These are phyloP conservation scores for Prunus davidiana DNA, from an alignment of 306 rosid species.

Conservation along the genomic window DNA sequence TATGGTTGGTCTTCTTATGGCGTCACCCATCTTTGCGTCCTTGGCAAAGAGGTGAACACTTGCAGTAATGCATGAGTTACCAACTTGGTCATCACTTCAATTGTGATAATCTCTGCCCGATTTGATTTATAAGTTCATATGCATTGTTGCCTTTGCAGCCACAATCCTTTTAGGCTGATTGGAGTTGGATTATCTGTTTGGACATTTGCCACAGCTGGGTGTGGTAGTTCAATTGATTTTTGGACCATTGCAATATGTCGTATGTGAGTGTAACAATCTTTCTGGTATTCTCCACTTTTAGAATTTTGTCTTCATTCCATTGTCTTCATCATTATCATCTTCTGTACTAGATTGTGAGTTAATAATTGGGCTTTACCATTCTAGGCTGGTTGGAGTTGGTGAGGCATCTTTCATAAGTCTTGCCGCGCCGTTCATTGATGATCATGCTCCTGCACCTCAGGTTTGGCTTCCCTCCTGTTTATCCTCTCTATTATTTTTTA, in stretches of 20 bases:
- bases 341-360: constrained; percentile 19
- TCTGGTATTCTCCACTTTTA: neutral
- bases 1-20: constrained; percentile 91
- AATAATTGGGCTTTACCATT: constrained; percentile 16
- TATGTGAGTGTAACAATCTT: constrained; percentile 48
- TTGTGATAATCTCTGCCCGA: neutral
- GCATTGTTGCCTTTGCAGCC: constrained; percentile 51
- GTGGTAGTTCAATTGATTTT: constrained; percentile 77
- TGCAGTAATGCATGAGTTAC: neutral
- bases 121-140: neutral
- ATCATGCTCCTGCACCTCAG: constrained; percentile 81
- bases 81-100: neutral
- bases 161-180: constrained; percentile 89
- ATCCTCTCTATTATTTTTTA: neutral
- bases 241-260: constrained; percentile 87
- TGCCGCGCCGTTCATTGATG: constrained; percentile 97
- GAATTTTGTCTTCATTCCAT: neutral
- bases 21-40: constrained; percentile 88
- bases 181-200: constrained; percentile 95
- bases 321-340: constrained; percentile 11
- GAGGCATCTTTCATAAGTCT: constrained; percentile 99
- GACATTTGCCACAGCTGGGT: constrained; percentile 83
- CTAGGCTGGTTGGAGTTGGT: constrained; percentile 95
- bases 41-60: constrained; percentile 70
- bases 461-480: constrained; percentile 39